A percentile compares a stretch with the other conserved stretches of the same genome.
These are phyloP conservation scores for Firmiana major DNA, from an alignment of 345 rosid species.

Conservation along the genomic window DNA sequence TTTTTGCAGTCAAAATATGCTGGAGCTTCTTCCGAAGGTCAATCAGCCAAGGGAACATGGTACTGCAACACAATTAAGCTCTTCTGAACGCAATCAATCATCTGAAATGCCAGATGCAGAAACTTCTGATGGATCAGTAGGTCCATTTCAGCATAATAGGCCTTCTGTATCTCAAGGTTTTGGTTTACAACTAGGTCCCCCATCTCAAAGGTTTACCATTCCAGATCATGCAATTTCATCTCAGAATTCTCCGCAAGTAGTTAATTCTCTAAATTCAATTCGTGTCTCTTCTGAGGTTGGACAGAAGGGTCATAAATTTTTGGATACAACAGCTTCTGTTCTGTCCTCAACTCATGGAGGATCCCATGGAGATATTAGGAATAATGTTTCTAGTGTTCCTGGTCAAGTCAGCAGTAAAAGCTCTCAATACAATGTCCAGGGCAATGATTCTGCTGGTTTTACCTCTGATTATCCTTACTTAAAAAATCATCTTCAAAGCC, in stretches of 20 bases:
- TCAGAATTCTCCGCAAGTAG: slow-evolving; percentile 30
- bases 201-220: slow-evolving; percentile 54
- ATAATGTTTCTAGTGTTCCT: slow-evolving; percentile 23
- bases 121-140: slow-evolving; percentile 50
- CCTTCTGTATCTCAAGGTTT: slow-evolving; percentile 68
- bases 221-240: slow-evolving; percentile 36
- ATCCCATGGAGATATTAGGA: slow-evolving; percentile 36
- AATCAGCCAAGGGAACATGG: slow-evolving; percentile 54
- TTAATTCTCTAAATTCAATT: slow-evolving; percentile 26
- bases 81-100: slow-evolving; percentile 36
- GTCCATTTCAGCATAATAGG: slow-evolving; percentile 48
- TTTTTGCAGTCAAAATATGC: slow-evolving; percentile 71
- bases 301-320: slow-evolving; percentile 34
- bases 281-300: slow-evolving; percentile 35
- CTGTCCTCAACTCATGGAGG: slow-evolving; percentile 21
- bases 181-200: slow-evolving; percentile 74
- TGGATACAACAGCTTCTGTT: slow-evolving; percentile 37
- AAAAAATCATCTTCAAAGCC: slow-evolving; percentile 41
- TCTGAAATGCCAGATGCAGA: slow-evolving; percentile 44
- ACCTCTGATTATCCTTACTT: slow-evolving; percentile 44
- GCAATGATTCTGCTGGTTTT: slow-evolving; percentile 24
- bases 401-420: slow-evolving; percentile 31
- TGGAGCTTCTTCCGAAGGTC: slow-evolving; percentile 90
- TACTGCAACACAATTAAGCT: slow-evolving; percentile 39
- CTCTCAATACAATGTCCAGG: slow-evolving; percentile 21